These are phyloP conservation scores for Panicum hallii DNA, from an alignment of 202 grass and related monocot species.

Conservation along the genomic window DNA sequence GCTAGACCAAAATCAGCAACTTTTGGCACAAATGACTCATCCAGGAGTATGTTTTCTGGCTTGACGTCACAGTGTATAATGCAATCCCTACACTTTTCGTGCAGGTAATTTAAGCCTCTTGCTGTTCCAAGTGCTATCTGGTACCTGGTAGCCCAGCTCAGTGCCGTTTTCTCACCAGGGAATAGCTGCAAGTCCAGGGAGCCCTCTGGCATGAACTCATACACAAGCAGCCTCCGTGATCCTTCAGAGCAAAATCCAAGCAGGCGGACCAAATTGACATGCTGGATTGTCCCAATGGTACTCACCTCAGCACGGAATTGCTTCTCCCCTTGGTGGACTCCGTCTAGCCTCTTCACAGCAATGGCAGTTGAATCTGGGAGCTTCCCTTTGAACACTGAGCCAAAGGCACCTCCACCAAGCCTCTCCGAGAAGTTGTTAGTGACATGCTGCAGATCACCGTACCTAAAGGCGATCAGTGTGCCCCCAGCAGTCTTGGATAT, in stretches of 20 bases:
- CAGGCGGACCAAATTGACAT: conserved; percentile 70
- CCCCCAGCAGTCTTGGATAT: conserved; percentile 58
- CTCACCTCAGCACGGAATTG: conserved; percentile 80
- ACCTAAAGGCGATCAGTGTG: conserved; percentile 56
- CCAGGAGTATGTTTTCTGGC: conserved; percentile 82
- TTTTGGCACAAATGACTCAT: conserved; percentile 67
- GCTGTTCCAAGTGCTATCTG: conserved; percentile 70
- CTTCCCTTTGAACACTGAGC: conserved; percentile 64
- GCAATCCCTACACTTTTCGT: conserved; percentile 79
- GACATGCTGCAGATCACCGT: conserved; percentile 66
- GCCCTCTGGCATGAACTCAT: conserved; percentile 75
- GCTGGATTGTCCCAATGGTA: conserved; percentile 73
- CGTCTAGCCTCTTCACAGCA: conserved; percentile 77
- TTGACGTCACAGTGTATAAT: conserved; percentile 89
- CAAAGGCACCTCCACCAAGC: conserved; percentile 69
- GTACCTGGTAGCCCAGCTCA: conserved; percentile 64
- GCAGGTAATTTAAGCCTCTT: conserved; percentile 74
- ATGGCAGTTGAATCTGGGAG: conserved; percentile 62
- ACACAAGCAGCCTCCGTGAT: conserved; percentile 61
- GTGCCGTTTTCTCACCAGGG: conserved; percentile 12
- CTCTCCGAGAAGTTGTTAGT: conserved; percentile 74
- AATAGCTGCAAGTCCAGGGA: conserved; percentile 69
- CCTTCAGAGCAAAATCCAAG: conserved; percentile 76
- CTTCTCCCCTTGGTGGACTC: conserved; percentile 70
- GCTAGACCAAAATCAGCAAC: conserved; percentile 88